These are phyloP conservation scores for Sphagnum fallax DNA, from an alignment of 228 moss, liverwort and hornwort species.

Conservation along the genomic window DNA sequence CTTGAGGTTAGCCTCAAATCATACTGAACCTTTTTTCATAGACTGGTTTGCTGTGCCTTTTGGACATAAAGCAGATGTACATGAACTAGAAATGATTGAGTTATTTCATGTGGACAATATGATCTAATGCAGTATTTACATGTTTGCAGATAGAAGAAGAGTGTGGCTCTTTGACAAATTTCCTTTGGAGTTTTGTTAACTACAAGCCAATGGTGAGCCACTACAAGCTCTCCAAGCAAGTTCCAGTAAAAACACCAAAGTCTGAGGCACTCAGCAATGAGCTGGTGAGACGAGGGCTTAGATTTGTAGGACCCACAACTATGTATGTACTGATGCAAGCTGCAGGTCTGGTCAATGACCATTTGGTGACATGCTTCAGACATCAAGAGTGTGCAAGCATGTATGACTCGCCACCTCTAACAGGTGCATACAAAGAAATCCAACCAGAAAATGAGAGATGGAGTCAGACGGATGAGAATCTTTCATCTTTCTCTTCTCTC, in stretches of 20 bases:
- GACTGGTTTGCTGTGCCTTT: no score
- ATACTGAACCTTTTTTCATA: background rate
- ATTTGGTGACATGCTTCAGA: slow-evolving; percentile 72
- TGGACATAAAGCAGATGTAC: no score
- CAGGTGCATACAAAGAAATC: slow-evolving; percentile 1
- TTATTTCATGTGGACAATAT: background rate
- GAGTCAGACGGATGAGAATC: slow-evolving; percentile 19
- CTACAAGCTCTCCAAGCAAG: slow-evolving; percentile 68
- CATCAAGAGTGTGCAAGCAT: slow-evolving; percentile 37
- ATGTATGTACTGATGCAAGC: slow-evolving; percentile 92
- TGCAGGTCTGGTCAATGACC: slow-evolving; percentile 77
- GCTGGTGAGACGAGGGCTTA: slow-evolving; percentile 69
- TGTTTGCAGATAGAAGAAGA: slow-evolving; percentile 59
- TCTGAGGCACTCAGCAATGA: slow-evolving; percentile 81
- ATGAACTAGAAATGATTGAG: no score
- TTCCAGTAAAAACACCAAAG: slow-evolving; percentile 84
- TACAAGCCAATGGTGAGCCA: slow-evolving; percentile 70
- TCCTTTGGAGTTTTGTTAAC: slow-evolving; percentile 81
- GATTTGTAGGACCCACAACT: slow-evolving; percentile 84
- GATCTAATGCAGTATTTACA: background rate
- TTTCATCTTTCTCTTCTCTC: slow-evolving; percentile 26
- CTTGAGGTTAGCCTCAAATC: slow-evolving; percentile 40
- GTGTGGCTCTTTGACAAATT: slow-evolving; percentile 73
- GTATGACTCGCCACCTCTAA: slow-evolving; percentile 21
- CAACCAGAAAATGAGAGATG: background rate